These are phyloP conservation scores for Yamadazyma conglobata DNA, from an alignment of 1,139 yeast genomes.

Conservation along the genomic window DNA sequence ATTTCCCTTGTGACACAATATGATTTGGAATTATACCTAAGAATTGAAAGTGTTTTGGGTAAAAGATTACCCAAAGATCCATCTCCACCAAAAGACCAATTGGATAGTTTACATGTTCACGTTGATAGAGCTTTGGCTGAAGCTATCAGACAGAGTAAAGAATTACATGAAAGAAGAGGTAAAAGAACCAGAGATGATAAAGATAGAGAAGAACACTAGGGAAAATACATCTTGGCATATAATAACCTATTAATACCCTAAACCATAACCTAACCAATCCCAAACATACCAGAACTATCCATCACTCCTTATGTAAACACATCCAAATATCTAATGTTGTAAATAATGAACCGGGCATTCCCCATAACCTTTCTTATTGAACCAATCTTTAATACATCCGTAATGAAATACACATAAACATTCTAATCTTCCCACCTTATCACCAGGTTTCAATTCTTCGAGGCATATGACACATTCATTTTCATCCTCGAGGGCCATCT, in stretches of 20 bases:
- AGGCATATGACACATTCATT: conserved; percentile 91
- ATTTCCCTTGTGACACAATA: conserved; percentile 91
- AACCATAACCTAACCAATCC: neutral
- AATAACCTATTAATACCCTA: neutral
- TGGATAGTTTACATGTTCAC: conserved; percentile 75
- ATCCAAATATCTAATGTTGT: conserved; percentile 22
- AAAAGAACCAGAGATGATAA: conserved; percentile 36
- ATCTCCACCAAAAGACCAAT: conserved; percentile 68
- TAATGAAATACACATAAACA: conserved; percentile 94
- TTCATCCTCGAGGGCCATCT: conserved; percentile 29
- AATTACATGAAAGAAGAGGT: conserved; percentile 51
- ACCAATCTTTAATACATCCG: conserved; percentile 87
- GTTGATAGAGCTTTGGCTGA: conserved; percentile 92
- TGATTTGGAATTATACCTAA: conserved; percentile 80
- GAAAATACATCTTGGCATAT: neutral
- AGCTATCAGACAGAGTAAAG: conserved; percentile 81
- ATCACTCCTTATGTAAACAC: neutral
- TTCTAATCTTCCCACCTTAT: conserved; percentile 86
- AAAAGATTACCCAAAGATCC: conserved; percentile 80
- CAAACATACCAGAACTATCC: neutral
- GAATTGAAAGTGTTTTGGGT: conserved; percentile 85
- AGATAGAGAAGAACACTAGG: conserved; percentile 42
- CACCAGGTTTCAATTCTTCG: conserved; percentile 83
- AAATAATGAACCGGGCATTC: conserved; percentile 78
- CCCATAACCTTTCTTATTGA: conserved; percentile 76